Percentiles rank a stretch among this genome's conserved stretches.
Evolutionary conservation across 78 protist species (phyloP).

Genomic region (Neovahlkampfia damariscottae): DNA sequence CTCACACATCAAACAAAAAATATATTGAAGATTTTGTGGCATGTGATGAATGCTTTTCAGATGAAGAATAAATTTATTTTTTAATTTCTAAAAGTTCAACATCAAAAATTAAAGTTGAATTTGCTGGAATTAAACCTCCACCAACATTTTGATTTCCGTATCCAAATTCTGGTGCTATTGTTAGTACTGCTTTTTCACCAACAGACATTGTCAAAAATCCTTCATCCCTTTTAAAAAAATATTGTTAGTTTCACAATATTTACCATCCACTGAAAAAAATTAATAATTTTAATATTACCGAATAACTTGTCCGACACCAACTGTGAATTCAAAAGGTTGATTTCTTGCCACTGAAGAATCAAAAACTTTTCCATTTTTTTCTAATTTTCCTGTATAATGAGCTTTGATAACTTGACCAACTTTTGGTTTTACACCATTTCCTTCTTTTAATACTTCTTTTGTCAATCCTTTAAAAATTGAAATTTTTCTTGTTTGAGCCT

Average conservation of each 20-base stretch:
- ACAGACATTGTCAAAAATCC: neutral
- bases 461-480: no score
- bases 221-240: no score
- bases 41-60: no score
- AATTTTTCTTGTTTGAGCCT: no score
- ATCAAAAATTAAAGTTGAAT: conserved; percentile 3
- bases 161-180: neutral
- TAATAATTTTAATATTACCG: no score
- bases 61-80: no score
- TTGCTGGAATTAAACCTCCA: neutral
- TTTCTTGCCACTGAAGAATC: neutral
- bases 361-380: neutral
- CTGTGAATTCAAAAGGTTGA: neutral
- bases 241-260: no score
- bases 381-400: neutral
- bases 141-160: conserved; percentile 4
- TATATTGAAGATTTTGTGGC: no score
- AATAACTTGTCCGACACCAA: conserved; percentile 7
- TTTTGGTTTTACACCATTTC: neutral
- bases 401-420: neutral
- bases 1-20: no score
- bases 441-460: neutral
- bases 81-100: neutral
- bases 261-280: no score
- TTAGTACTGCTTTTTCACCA: neutral